Percentiles rank a stretch among this genome's conserved stretches.
Evolutionary conservation across 768 basidiomycete species (phyloP).

Genomic region (Mycena epipterygia): DNA sequence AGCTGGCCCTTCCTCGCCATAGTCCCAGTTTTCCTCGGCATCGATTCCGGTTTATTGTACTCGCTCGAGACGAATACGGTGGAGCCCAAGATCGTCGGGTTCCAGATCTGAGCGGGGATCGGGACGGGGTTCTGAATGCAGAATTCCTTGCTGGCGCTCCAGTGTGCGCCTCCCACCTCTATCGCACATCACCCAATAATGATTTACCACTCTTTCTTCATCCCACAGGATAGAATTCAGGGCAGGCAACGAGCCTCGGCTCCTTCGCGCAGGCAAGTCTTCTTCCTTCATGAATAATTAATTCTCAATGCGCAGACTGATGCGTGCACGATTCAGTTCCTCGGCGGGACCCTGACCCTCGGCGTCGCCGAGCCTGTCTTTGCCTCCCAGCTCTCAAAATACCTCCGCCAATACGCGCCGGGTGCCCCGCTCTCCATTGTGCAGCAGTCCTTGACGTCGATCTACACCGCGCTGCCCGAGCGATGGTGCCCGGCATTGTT

Average conservation of each 20-base stretch:
- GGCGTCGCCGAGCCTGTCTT: conserved; percentile 29
- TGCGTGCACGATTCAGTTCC: conserved; percentile 11
- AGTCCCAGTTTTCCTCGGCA: conserved; percentile 31
- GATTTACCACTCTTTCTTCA: not conserved
- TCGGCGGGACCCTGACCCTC: conserved; percentile 26
- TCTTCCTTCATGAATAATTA: not conserved
- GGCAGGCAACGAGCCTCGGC: conserved; percentile 5
- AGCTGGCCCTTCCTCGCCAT: conserved; percentile 28
- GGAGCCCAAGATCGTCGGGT: not conserved
- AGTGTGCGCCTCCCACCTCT: not conserved
- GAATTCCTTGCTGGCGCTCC: conserved; percentile 18
- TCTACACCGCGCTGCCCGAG: conserved; percentile 12
- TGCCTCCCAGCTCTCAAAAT: conserved; percentile 13
- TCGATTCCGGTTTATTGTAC: conserved; percentile 31
- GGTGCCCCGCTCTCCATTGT: conserved; percentile 10
- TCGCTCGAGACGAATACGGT: not conserved
- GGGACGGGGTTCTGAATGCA: conserved; percentile 28
- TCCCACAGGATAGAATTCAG: conserved; percentile 14
- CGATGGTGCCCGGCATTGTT: conserved; percentile 9
- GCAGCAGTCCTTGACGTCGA: conserved; percentile 2
- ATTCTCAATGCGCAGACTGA: not conserved
- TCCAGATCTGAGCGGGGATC: conserved; percentile 25
- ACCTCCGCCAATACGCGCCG: conserved; percentile 20
- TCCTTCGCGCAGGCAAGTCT: conserved; percentile 4
- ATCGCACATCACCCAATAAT: not conserved